Base-by-base conservation (phyloP, 2,329 filamentous ascomycete genomes). In the Arthrobotrys iridis region DNA sequence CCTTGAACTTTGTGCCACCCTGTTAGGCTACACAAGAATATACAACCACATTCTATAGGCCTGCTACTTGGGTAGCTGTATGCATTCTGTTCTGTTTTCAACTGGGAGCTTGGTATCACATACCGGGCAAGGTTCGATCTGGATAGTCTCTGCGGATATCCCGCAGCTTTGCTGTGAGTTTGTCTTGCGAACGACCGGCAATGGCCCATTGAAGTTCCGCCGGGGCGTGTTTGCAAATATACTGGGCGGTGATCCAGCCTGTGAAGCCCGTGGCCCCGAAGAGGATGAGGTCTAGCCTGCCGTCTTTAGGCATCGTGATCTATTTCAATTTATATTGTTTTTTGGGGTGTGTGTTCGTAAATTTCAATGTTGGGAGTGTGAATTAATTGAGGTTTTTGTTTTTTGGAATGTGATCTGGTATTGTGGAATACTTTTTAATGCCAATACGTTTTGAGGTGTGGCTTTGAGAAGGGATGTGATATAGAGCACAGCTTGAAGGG, bases 121-220 rank as follows among this genome's bases (percentile, higher is more conserved):
- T 86, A 91, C 90, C 88, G 80, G 93, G 93, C 62, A 87, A 86
- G 35, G 84, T 80, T 62, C 93, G 89, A 81, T 96, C 89, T 1
- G 89, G 85, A 80, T 91, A 91, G 71, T 91, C 79, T 67, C 83
- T 81, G 79, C 88, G 88, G 81, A 93, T 86, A 64, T 91, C 88
- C 60, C 88, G 84, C 5, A 89, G 88, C 8, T 97, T 82, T 41
- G 83, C 83, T 78, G 90, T 86, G 3, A 98, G 86, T 82, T 97
- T 97, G 55, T 85, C 84, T 55, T 86, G 84, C n/a, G 91, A 93
- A 24, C 93, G 90, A 28, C 93, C 93, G 48, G 93, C 92, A 65
- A 97, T 85, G 11, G 92, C 93, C 93, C 93, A 97, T 84, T 88
- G 93, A 76, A 96, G 82, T 81, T 92, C 87, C 15, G 90, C 92